These are phyloP conservation scores for Amoebophrya sp. DNA, from an alignment of 169 alveolate species.

Conservation along the genomic window DNA sequence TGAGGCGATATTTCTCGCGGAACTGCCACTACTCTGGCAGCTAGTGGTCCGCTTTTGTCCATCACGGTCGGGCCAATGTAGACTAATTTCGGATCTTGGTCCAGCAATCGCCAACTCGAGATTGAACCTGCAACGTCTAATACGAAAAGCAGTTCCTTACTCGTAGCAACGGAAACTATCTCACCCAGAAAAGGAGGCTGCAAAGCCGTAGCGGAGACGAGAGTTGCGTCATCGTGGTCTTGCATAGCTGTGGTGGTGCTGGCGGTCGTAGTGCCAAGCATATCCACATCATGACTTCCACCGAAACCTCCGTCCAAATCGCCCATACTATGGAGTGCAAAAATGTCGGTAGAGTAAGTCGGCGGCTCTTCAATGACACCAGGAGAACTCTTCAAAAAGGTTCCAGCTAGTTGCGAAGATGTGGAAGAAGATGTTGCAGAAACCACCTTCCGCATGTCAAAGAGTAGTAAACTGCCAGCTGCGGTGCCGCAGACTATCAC, in stretches of 20 bases:
- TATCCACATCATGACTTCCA: too few relatives aligned
- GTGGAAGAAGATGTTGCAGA: not conserved
- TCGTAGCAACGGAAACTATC: not conserved
- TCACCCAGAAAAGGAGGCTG: not conserved
- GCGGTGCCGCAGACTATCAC: not conserved
- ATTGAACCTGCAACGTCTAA: not conserved
- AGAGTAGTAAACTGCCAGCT: not conserved
- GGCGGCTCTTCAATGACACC: not conserved
- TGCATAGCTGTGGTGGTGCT: too few relatives aligned
- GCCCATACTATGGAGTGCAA: not conserved
- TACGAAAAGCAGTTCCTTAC: not conserved
- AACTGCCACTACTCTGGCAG: not conserved
- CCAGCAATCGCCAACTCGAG: not conserved
- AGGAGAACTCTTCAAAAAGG: not conserved
- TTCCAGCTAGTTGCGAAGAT: not conserved
- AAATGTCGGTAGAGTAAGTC: not conserved
- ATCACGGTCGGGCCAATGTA: not conserved
- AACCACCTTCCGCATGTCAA: not conserved
- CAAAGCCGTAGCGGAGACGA: too few relatives aligned
- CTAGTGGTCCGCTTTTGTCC: not conserved
- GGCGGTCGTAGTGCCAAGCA: too few relatives aligned
- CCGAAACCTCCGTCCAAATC: too few relatives aligned
- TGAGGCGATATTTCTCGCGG: not conserved
- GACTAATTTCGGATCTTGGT: not conserved
- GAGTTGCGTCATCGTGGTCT: not conserved